phyloP scores from a whole-genome alignment of 768 basidiomycete species.

The Ramaria sp. region DNA sequence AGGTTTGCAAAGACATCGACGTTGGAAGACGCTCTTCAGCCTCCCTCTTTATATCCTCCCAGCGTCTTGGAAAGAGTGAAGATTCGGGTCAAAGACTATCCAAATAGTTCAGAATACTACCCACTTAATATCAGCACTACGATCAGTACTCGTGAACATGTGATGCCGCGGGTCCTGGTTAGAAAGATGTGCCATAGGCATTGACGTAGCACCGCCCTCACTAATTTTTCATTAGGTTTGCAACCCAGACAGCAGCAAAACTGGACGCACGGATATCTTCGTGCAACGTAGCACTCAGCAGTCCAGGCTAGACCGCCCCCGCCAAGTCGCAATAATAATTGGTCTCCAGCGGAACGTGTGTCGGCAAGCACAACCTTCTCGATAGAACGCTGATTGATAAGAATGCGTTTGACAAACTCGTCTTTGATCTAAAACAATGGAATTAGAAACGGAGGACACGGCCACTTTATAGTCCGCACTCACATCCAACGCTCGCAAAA shows the following conservation, averaged over 20 bases:
- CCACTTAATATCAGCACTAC: conserved; percentile 37
- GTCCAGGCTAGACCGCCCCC: conserved; percentile 55
- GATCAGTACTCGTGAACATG: conserved; percentile 44
- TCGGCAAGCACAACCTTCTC: conserved; percentile 61
- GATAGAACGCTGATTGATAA: conserved; percentile 67
- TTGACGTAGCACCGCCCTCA: conserved; percentile 58
- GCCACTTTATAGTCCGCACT: conserved; percentile 13
- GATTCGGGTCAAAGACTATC: not conserved
- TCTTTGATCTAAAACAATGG: conserved; percentile 49
- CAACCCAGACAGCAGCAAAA: not conserved
- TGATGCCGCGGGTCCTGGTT: conserved; percentile 29
- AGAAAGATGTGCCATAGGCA: conserved; percentile 22
- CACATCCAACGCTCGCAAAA: conserved; percentile 76
- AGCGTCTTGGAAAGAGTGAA: conserved; percentile 28
- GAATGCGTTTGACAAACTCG: conserved; percentile 61
- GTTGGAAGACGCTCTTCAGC: conserved; percentile 20
- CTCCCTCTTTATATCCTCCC: conserved; percentile 27
- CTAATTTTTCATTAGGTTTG: conserved; percentile 23
- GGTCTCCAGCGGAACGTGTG: conserved; percentile 55
- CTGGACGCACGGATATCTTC: conserved; percentile 48
- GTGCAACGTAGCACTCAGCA: conserved; percentile 50
- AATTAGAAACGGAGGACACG: conserved; percentile 1
- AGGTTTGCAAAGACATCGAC: not conserved
- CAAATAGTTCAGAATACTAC: conserved; percentile 10
- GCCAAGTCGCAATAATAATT: conserved; percentile 30